Percentiles rank a stretch among this genome's conserved stretches.
These are phyloP conservation scores for Mycena crocata DNA, from an alignment of 768 basidiomycete species.

Conservation along the genomic window DNA sequence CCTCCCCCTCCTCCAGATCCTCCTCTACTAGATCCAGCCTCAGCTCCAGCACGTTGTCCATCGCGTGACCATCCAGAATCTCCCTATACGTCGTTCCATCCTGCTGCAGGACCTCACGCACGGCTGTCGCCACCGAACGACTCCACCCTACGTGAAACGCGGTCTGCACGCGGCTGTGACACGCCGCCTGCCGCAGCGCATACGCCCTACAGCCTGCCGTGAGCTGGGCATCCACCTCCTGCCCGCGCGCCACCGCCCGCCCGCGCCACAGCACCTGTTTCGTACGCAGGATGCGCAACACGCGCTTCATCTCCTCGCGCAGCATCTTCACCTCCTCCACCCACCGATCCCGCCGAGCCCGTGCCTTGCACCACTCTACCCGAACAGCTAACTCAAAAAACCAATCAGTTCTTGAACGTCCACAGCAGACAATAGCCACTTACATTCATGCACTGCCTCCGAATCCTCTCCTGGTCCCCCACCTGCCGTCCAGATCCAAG, in stretches of 20 bases:
- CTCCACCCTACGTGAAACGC: neutral
- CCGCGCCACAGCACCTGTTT: neutral
- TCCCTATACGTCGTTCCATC: neutral
- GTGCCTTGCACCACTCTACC: neutral
- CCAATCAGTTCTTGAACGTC: neutral
- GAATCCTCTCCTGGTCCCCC: slow-evolving; percentile 16
- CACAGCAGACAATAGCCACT: neutral
- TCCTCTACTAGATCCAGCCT: too few species aligned
- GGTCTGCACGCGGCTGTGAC: neutral
- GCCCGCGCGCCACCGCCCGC: neutral
- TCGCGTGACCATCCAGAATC: neutral
- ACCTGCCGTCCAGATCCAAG: slow-evolving; percentile 25
- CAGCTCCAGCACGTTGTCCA: neutral
- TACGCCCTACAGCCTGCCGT: neutral
- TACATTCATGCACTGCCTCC: slow-evolving; percentile 10
- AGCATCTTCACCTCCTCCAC: neutral
- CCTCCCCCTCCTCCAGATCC: too few species aligned
- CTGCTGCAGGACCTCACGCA: neutral
- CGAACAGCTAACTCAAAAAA: neutral
- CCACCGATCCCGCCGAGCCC: neutral
- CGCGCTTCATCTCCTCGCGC: neutral
- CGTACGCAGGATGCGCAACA: neutral
- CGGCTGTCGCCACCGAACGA: neutral
- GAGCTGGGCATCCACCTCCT: neutral
- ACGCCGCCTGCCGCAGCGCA: neutral